Conservation (phyloP, 108 stramenopile species). For the Thalassiosira profunda region DNA sequence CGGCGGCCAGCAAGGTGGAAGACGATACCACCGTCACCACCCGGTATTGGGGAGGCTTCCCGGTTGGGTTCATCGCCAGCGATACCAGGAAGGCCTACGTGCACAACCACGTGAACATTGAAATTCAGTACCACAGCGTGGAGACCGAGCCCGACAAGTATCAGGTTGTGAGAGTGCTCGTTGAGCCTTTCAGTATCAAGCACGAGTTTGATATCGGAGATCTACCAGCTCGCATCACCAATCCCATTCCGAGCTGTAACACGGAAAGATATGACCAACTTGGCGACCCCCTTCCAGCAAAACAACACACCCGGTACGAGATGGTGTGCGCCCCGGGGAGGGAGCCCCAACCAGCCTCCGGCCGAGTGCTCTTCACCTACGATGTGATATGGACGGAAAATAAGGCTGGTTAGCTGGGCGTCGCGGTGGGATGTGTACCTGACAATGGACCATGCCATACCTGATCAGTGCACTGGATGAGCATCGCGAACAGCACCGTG, state of each 20-base stretch:
- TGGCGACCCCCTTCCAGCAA: too few species aligned
- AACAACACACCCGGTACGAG: constrained; percentile 76
- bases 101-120: constrained; percentile 97
- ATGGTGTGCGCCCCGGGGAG: constrained; percentile 70
- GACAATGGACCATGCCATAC: constrained; percentile 88
- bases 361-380: constrained; percentile 97
- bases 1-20: constrained; percentile 95
- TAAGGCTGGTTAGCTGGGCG: constrained; percentile 95
- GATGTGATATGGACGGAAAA: constrained; percentile 95
- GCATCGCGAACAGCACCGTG: constrained; percentile 95
- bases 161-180: constrained; percentile 95
- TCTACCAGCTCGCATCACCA: constrained; percentile 82
- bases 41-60: constrained; percentile 94
- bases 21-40: constrained; percentile 61
- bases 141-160: constrained; percentile 87
- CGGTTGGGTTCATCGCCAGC: constrained; percentile 84
- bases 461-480: constrained; percentile 98
- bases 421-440: constrained; percentile 99
- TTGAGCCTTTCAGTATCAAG: constrained; percentile 92
- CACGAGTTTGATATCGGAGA: constrained; percentile 83
- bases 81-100: constrained; percentile 77
- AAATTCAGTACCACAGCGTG: constrained; percentile 88
- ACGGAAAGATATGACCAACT: constrained; percentile 52
- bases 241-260: constrained; percentile 45
- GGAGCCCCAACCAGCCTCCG: constrained; percentile 75